Conservation (phyloP, 345 rosid species). For the Acer campestre region DNA sequence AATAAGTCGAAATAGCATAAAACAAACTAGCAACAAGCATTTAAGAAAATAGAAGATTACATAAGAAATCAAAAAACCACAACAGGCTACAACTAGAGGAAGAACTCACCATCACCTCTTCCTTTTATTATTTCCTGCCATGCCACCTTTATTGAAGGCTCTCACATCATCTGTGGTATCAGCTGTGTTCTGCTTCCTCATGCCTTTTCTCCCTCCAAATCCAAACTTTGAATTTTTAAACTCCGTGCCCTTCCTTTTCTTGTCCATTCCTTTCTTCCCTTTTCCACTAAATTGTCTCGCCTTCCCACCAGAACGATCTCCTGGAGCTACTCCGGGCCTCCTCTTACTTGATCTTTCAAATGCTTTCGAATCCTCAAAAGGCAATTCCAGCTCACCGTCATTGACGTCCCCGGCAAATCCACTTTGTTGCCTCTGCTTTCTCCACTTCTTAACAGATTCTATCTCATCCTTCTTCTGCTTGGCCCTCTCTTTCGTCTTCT, state of each 20-base stretch:
- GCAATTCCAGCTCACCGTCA: constrained; percentile 51
- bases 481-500: constrained; percentile 75
- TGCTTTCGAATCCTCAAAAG: constrained; percentile 61
- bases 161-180: constrained; percentile 48
- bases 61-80: background rate
- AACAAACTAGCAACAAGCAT: constrained; percentile 2
- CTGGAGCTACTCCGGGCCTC: constrained; percentile 65
- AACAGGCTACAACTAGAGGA: background rate
- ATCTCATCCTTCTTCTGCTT: constrained; percentile 73
- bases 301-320: constrained; percentile 73
- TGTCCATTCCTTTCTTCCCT: constrained; percentile 32
- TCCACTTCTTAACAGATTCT: constrained; percentile 81
- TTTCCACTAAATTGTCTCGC: constrained; percentile 29
- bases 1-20: background rate
- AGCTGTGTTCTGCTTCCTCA: constrained; percentile 67
- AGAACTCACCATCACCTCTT: constrained; percentile 40
- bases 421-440: constrained; percentile 87
- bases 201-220: constrained; percentile 62
- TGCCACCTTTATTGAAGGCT: constrained; percentile 38
- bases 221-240: constrained; percentile 60
- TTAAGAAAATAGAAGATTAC: background rate
- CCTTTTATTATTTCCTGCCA: constrained; percentile 54
- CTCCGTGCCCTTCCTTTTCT: constrained; percentile 40
- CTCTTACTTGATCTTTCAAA: constrained; percentile 68
- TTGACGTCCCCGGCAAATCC: constrained; percentile 60